Percentiles rank a stretch among this genome's conserved stretches.
phyloP scores from a whole-genome alignment of 139 green algal genomes.

The Coccomyxa sp. region DNA sequence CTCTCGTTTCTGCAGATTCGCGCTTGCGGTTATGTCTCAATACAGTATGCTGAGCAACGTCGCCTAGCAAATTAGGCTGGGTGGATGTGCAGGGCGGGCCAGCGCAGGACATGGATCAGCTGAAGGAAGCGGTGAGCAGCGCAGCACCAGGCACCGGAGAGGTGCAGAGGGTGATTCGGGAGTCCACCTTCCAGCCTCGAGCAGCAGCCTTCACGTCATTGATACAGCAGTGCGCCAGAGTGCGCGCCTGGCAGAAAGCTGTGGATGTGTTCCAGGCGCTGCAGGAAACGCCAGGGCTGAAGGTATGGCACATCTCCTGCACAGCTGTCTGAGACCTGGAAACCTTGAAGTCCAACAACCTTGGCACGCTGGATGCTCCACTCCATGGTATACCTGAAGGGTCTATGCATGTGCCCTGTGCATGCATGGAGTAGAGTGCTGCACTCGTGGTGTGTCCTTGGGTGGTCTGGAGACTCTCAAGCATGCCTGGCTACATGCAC shows the following conservation, averaged over 20 bases:
- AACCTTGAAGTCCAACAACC: too few species aligned
- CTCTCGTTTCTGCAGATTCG: not conserved
- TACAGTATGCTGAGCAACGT: not conserved
- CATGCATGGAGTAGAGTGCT: too few species aligned
- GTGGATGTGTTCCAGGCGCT: slow-evolving; percentile 41
- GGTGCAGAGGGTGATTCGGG: slow-evolving; percentile 17
- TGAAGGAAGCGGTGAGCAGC: slow-evolving; percentile 20
- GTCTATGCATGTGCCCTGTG: too few species aligned
- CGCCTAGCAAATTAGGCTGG: not conserved
- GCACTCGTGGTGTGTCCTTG: too few species aligned
- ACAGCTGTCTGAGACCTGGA: too few species aligned
- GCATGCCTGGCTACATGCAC: too few species aligned
- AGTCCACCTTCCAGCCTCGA: slow-evolving; percentile 18
- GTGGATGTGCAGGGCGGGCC: not conserved
- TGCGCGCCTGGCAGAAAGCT: slow-evolving; percentile 29
- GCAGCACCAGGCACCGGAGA: slow-evolving; percentile 23
- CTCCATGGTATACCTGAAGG: too few species aligned
- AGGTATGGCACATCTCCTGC: too few species aligned
- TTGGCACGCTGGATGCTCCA: too few species aligned
- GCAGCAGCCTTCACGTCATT: slow-evolving; percentile 42
- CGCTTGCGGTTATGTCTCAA: too few species aligned
- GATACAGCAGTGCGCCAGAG: slow-evolving; percentile 32
- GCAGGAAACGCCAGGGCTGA: not conserved
- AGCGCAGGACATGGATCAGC: slow-evolving; percentile 31
- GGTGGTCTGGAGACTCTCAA: too few species aligned